Evolutionary conservation across 495 filamentous ascomycete species (phyloP).

Genomic region (Neurospora sublineolata): DNA sequence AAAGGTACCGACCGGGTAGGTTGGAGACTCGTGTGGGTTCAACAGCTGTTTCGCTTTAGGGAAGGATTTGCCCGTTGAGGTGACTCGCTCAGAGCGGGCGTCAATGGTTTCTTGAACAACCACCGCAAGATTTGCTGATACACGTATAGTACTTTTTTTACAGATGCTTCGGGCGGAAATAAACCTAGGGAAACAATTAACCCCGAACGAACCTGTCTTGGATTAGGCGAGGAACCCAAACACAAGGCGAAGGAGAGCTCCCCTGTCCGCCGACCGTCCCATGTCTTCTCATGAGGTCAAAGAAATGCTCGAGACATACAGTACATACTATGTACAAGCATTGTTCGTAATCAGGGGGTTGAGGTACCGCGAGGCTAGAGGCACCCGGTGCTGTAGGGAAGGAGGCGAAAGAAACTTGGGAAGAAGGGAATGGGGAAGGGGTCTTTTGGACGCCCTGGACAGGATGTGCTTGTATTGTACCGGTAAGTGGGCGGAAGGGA

Average conservation of each 20-base stretch:
- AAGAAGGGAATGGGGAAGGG: neutral
- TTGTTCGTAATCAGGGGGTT: neutral
- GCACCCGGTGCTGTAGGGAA: neutral
- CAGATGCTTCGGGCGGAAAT: neutral
- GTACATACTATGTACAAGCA: neutral
- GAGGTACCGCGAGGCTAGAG: neutral
- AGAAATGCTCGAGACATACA: neutral
- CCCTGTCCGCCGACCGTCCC: neutral
- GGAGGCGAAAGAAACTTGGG: neutral
- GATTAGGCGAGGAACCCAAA: neutral
- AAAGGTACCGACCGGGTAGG: neutral
- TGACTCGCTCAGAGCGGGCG: neutral
- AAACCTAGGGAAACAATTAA: neutral
- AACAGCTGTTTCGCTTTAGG: neutral
- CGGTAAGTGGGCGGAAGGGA: neutral
- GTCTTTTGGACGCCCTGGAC: neutral
- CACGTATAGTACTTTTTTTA: neutral
- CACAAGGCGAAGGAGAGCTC: neutral
- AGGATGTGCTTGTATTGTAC: neutral
- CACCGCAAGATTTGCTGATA: neutral
- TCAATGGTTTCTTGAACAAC: neutral
- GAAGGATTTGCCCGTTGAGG: neutral
- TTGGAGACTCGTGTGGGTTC: neutral
- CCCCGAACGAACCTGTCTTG: neutral
- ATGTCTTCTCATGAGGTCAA: neutral